A percentile compares a stretch with the other conserved stretches of the same genome.
Conservation (phyloP, 768 basidiomycete species). For the Suillus alpinus region DNA sequence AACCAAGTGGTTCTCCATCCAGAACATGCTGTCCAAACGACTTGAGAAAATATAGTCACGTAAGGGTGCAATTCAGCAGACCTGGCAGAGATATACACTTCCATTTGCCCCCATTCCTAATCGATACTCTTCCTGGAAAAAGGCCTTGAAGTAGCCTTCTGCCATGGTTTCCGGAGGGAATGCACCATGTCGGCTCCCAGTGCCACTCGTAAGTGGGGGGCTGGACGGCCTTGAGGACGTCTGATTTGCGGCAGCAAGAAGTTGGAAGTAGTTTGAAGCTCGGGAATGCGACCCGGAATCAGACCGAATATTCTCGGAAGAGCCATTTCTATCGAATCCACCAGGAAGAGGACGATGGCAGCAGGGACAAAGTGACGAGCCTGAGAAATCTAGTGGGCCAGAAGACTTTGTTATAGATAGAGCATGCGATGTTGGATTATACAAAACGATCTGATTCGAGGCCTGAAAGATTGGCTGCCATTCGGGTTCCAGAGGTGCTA, state of each 20-base stretch:
- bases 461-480: constrained; percentile 83
- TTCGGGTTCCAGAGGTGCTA: constrained; percentile 29
- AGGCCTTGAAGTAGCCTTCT: constrained; percentile 88
- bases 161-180: constrained; percentile 78
- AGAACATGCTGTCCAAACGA: constrained; percentile 62
- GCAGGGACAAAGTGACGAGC: constrained; percentile 58
- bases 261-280: constrained; percentile 77
- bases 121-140: constrained; percentile 86
- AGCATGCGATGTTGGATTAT: constrained; percentile 83
- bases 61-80: constrained; percentile 26
- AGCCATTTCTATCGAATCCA: constrained; percentile 33
- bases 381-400: constrained; percentile 20
- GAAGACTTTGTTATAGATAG: constrained; percentile 55
- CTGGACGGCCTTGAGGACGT: constrained; percentile 49
- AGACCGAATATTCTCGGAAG: constrained; percentile 30
- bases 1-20: constrained; percentile 82
- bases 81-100: constrained; percentile 85
- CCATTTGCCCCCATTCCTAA: constrained; percentile 97
- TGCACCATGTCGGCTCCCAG: constrained; percentile 21
- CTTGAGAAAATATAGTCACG: constrained; percentile 4
- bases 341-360: constrained; percentile 62
- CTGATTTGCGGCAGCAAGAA: constrained; percentile 73
- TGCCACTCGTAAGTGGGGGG: constrained; percentile 35
- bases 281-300: constrained; percentile 47
- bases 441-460: constrained; percentile 85